Evolutionary conservation across 2,329 filamentous ascomycete genomes (phyloP).

Genomic region (Blastomyces emzantsi): DNA sequence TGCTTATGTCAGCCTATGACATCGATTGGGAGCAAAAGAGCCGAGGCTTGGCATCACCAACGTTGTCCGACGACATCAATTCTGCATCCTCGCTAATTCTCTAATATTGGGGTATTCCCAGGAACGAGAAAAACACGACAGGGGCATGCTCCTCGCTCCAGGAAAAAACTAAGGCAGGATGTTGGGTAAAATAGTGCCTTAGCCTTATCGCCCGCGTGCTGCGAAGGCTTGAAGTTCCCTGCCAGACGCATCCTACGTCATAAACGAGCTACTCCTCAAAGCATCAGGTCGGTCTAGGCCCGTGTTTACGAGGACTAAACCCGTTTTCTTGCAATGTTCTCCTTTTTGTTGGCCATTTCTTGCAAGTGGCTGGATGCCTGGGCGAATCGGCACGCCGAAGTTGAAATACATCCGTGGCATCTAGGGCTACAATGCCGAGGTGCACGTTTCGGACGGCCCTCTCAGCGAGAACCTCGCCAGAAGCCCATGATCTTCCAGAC

Average conservation of each 20-base stretch:
- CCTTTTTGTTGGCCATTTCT: not conserved
- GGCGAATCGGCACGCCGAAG: not conserved
- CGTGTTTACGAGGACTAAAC: not conserved
- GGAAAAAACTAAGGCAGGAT: not conserved
- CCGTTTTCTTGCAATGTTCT: not conserved
- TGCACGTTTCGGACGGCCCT: not conserved
- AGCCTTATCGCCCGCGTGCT: not conserved
- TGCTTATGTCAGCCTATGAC: conserved; percentile 6
- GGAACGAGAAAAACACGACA: not conserved
- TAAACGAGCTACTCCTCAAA: not conserved
- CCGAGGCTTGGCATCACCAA: not conserved
- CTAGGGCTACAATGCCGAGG: not conserved
- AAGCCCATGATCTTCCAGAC: not conserved
- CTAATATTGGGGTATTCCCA: not conserved
- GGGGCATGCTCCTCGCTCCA: not conserved
- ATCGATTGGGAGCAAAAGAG: not conserved
- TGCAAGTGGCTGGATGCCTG: not conserved
- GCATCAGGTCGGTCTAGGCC: not conserved
- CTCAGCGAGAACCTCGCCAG: not conserved
- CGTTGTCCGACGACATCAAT: not conserved
- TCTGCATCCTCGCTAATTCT: not conserved
- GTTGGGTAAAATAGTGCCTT: not conserved
- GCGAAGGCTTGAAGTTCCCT: not conserved
- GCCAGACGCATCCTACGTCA: not conserved
- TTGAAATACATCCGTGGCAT: not conserved